Evolutionary conservation across 2,329 filamentous ascomycete genomes (phyloP).

Genomic region (Aspergillus calidoustus): DNA sequence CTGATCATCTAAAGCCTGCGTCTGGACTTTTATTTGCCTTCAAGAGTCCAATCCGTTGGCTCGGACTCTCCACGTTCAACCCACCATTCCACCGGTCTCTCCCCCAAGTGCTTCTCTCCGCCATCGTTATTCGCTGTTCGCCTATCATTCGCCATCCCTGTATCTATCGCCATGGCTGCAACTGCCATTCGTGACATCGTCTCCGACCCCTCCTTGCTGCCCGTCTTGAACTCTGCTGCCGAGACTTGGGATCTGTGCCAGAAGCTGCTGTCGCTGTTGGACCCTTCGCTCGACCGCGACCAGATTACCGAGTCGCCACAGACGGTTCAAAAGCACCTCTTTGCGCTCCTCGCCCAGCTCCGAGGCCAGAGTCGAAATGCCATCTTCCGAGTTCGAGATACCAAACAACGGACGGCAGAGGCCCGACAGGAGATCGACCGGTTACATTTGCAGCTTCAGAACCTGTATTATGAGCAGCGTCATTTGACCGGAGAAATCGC

Average conservation of each 20-base stretch:
- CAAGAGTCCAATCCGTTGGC: slow-evolving; percentile 13
- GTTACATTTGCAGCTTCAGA: slow-evolving; percentile 90
- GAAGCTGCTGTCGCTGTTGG: slow-evolving; percentile 61
- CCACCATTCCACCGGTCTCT: slow-evolving; percentile 17
- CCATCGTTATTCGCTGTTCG: slow-evolving; percentile 18
- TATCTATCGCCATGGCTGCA: slow-evolving; percentile 17
- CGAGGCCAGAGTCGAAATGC: slow-evolving; percentile 83
- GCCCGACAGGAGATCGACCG: slow-evolving; percentile 88
- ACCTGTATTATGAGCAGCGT: slow-evolving; percentile 93
- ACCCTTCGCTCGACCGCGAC: slow-evolving; percentile 45
- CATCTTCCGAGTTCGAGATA: slow-evolving; percentile 78
- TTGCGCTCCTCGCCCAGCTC: slow-evolving; percentile 77
- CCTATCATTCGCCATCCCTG: slow-evolving; percentile 6
- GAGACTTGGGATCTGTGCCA: slow-evolving; percentile 74
- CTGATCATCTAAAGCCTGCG: background rate
- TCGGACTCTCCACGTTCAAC: slow-evolving; percentile 17
- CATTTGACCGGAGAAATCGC: slow-evolving; percentile 88
- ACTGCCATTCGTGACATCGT: slow-evolving; percentile 66
- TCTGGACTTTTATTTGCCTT: background rate
- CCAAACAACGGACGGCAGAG: slow-evolving; percentile 84
- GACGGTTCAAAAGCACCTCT: slow-evolving; percentile 70
- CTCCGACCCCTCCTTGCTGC: slow-evolving; percentile 66
- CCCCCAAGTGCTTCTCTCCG: slow-evolving; percentile 19
- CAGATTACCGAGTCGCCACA: slow-evolving; percentile 14
- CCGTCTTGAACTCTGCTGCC: slow-evolving; percentile 73